Evolutionary conservation across 2,329 filamentous ascomycete genomes (phyloP).

Genomic region (Alternaria consortialis): DNA sequence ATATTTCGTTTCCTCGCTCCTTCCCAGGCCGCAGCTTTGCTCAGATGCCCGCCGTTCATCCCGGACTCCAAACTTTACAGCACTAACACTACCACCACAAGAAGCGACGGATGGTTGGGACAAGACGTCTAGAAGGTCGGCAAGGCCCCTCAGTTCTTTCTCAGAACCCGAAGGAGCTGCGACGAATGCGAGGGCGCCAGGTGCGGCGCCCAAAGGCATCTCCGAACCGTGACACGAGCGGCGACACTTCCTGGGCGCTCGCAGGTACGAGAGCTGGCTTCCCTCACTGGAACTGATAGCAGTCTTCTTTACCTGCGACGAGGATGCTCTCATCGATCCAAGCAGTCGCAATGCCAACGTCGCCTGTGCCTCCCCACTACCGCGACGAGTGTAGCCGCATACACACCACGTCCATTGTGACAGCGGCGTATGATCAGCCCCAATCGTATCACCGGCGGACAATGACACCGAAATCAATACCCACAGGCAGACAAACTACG

Average conservation of each 20-base stretch:
- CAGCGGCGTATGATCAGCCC: background rate
- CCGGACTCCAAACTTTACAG: background rate
- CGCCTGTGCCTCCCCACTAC: background rate
- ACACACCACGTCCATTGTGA: background rate
- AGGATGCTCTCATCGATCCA: background rate
- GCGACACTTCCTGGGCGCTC: background rate
- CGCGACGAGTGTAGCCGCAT: background rate
- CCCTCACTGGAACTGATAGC: background rate
- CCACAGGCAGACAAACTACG: background rate
- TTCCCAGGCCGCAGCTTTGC: background rate
- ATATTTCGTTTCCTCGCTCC: background rate
- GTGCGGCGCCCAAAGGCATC: background rate
- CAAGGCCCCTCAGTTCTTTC: background rate
- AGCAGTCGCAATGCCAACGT: background rate
- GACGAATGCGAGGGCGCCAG: background rate
- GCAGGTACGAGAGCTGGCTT: background rate
- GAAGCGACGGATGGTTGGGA: background rate
- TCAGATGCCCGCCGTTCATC: background rate
- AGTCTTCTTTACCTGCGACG: background rate
- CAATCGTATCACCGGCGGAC: too few species aligned
- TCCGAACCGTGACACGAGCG: background rate
- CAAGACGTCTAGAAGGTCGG: background rate
- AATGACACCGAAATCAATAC: background rate
- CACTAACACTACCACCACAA: background rate
- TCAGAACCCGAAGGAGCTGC: background rate